Conservation (phyloP, 805 yeast genomes). For the Trichomonascus vanleenenianus region DNA sequence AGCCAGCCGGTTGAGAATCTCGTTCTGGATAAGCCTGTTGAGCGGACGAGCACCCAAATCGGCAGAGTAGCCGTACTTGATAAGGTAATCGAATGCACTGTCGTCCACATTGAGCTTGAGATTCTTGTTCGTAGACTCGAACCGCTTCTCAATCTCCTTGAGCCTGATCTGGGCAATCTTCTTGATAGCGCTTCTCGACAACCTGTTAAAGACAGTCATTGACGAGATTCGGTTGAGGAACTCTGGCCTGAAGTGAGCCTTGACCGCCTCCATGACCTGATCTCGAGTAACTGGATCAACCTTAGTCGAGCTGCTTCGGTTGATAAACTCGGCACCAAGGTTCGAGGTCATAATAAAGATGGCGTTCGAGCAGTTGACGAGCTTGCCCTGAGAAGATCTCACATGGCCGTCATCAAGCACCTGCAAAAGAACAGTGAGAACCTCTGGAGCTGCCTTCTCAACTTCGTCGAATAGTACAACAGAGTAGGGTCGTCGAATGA, state of each 20-base stretch:
- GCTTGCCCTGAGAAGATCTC: constrained; percentile 89
- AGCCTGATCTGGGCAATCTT: constrained; percentile 86
- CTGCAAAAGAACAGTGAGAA: constrained; percentile 82
- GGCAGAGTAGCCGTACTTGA: constrained; percentile 80
- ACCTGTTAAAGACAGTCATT: constrained; percentile 85
- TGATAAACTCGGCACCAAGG: constrained; percentile 88
- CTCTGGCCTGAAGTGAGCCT: constrained; percentile 92
- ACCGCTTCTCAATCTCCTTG: constrained; percentile 76
- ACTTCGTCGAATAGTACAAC: constrained; percentile 96
- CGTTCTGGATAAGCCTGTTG: constrained; percentile 77
- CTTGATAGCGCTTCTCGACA: constrained; percentile 83
- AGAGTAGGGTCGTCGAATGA: constrained; percentile 87
- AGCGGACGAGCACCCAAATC: constrained; percentile 97
- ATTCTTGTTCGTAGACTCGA: constrained; percentile 74
- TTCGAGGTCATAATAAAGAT: constrained; percentile 96
- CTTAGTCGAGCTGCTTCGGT: constrained; percentile 48
- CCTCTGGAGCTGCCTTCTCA: constrained; percentile 98
- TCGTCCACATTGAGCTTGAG: constrained; percentile 65
- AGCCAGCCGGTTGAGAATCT: constrained; percentile 82
- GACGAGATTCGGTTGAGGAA: constrained; percentile 93
- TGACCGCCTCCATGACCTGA: constrained; percentile 75
- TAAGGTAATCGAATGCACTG: constrained; percentile 72
- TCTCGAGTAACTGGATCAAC: constrained; percentile 63
- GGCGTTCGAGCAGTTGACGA: constrained; percentile 85
- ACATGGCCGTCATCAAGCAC: constrained; percentile 94